Evolutionary conservation across 129 eudicot genomes (phyloP), one percentile per base, ranked within the genome.

Genomic region (Flaveria ramosissima): DNA sequence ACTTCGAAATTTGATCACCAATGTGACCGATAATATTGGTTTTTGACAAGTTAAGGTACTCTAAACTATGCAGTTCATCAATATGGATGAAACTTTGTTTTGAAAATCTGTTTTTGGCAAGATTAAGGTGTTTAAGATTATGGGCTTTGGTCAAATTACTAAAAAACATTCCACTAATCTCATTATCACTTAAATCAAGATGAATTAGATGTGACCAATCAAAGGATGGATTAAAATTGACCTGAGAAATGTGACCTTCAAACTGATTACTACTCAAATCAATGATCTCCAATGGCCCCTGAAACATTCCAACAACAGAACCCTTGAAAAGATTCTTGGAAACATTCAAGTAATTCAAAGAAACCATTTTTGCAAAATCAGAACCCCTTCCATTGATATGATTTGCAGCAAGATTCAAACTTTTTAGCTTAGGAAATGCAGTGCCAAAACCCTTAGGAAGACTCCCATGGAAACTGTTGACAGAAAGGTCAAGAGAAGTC

Each of bases 261-360:
- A 92, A 92, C 17, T 85, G 89, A 64, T 92, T 92, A 65, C 83
- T 76, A 74, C 91, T 89, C 78, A 92, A 87, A 84, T 89, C 97
- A 78, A 92, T 52, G 76, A 92, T 92, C 76, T 89, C 85, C 81
- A 92, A 68, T 82, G 88, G 63, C 70, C 92, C 92, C 57, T 83
- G 75, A 53, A 92, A 89, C 23, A 89, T 60, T 65, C 84, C 89
- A 61, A 87, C 87, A 66, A 89, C 89, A 66, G 97, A 87, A 72
- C 96, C 97, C 87, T 82, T 79, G 62, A 92, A 89, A 81, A 77
- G 79, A 63, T 92, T 92, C 53, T 84, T 77, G 39, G 97, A 89
- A 80, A 92, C 68, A 65, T 92, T 92, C 36, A 92, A 83, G 70
- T 84, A 83, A 23, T 61, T 87, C 43, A 87, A 14, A 11, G 84